Conservation (phyloP, 1,284 basidiomycete species). For the Boletus smithii region DNA sequence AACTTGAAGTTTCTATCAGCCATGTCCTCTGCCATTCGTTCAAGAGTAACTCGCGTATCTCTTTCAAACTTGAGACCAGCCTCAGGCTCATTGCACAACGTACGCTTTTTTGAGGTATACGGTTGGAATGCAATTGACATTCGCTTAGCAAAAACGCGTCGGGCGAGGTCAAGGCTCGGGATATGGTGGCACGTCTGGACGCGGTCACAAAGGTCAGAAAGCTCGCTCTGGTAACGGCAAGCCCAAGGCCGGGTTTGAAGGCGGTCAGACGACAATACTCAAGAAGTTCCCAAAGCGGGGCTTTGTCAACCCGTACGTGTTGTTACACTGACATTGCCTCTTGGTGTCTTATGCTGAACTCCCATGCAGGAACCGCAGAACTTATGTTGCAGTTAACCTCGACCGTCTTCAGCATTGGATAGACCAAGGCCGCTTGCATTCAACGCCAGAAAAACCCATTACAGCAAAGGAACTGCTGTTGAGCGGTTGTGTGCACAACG, state of each 20-base stretch:
- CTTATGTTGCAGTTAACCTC: slow-evolving; percentile 82
- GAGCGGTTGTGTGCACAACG: slow-evolving; percentile 86
- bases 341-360: slow-evolving; percentile 3
- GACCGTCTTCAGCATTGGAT: slow-evolving; percentile 91
- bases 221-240: slow-evolving; percentile 91
- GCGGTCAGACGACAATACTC: slow-evolving; percentile 94
- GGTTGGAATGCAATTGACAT: background rate
- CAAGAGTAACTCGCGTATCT: slow-evolving; percentile 40
- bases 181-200: slow-evolving; percentile 87
- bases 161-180: slow-evolving; percentile 91
- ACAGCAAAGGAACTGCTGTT: slow-evolving; percentile 83
- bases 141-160: slow-evolving; percentile 80
- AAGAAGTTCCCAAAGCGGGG: slow-evolving; percentile 92
- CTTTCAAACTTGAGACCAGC: slow-evolving; percentile 65
- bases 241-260: slow-evolving; percentile 78
- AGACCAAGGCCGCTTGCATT: slow-evolving; percentile 78
- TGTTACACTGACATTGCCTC: slow-evolving; percentile 1
- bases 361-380: slow-evolving; percentile 58
- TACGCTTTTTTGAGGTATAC: slow-evolving; percentile 28
- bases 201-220: slow-evolving; percentile 96
- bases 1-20: background rate
- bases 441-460: slow-evolving; percentile 78
- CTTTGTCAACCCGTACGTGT: slow-evolving; percentile 84
- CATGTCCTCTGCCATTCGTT: slow-evolving; percentile 34
- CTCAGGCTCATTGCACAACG: slow-evolving; percentile 59